Evolutionary conservation across 2,329 filamentous ascomycete species (phyloP), one percentile per base, ranked within the genome.

Genomic region (Penicillium sp.): DNA sequence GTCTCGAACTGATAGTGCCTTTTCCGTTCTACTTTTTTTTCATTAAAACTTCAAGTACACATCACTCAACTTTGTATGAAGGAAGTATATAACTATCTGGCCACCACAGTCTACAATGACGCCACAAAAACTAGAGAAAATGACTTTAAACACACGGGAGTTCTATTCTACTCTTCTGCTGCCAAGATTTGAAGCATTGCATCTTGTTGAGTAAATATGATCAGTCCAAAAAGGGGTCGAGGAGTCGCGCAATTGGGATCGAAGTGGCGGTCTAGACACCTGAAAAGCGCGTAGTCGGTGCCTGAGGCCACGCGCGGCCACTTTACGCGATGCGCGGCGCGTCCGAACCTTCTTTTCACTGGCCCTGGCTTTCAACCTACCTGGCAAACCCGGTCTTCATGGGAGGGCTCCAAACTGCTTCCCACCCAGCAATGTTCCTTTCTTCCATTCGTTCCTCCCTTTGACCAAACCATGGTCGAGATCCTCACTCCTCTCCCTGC

Each of bases 401-500:
- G 45, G 46, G 36, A 46, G 48, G 30, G 18, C 39, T 40, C 43
- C 28, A 44, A 38, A 38, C 42, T 36, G 27, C 43, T 46, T 33
- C 20, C 50, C 41, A 42, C 45, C 56, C 55, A 64, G 67, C 60
- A 60, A 70, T 70, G 68, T 57, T 64, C 55, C 39, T 46, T 46
- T 47, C 27, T 52, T 48, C 43, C 51, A 51, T 55, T 50, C 43
- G 50, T 44, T 53, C 45, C 57, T 48, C 54, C 57, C 42, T 51
- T 46, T 57, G 22, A 36, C 33, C 33, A 45, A 70, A 74, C 61
- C 61, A 74, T 74, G 72, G 71, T 73, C 57, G 71, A 74, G 57
- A 66, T 66, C 48, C 72, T 81, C 62, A 71, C 77, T 51, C 69
- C 70, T 60, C 69, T 81, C 59, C 74, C 78, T 63, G 69, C 72